Base-by-base conservation (phyloP, 768 basidiomycete genomes). In the Crassisporium funariophilum region DNA sequence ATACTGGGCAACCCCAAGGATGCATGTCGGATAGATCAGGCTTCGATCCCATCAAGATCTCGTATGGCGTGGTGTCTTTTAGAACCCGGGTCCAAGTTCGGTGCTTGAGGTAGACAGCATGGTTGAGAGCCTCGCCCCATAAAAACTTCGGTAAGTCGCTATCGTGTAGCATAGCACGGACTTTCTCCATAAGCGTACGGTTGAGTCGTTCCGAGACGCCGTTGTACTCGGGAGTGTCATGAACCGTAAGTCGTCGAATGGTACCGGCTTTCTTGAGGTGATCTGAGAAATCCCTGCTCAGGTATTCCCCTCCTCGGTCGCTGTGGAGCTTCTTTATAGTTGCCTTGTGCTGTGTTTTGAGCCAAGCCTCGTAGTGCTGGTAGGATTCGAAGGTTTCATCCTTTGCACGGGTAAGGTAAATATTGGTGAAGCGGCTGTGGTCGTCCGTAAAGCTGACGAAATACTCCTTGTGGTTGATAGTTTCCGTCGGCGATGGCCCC, bases 131-230 rank as follows among this genome's bases (percentile, higher is more conserved):
- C 31, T 57, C 47, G 2, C 50, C 56, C 56, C 70, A 75, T 11
- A 74, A 56, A 24, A 50, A 59, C 12, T 56, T 59, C 1, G 65
- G 67, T 0, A 72, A 36, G 7, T 54, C 54, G 1, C 54, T 50
- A 5, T 50, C 50, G 36, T 61, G 57, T 0, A 64, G 52, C 59
- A 73, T 59, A 0, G 73, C 68, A 1, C 58, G 52, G 7, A 63
- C 59, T 7, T n/a, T n/a, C n/a, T n/a, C n/a, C n/a, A n/a, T n/a
- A n/a, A n/a, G 24, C 0, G 58, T 64, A 2, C 66, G 51, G 23
- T 69, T 74, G 20, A 65, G 57, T 3, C 62, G 52, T 47, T 76
- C 72, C 0, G 71, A 66, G 10, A 74, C 46, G 11, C 73, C 67
- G 46, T 73, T 73, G 49, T 72, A 63, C 27, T 71, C 55, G 2